Base-by-base conservation (phyloP, 2,329 filamentous ascomycete species). In the Coniella lustricola region DNA sequence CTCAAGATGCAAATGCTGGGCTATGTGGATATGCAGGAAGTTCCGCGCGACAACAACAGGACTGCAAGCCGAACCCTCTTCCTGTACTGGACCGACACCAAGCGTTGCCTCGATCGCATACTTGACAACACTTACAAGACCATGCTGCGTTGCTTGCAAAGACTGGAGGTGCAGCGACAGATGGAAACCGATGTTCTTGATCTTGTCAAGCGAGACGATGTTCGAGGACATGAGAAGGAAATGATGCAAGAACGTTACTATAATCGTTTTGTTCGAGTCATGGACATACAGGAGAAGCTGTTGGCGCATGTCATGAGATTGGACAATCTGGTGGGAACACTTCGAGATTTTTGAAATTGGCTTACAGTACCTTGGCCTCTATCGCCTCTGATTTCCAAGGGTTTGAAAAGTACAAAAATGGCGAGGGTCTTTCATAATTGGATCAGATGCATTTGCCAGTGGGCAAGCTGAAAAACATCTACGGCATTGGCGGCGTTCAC, bases 11-110 rank as follows among this genome's bases (percentile, higher is more conserved):
- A 95, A 57, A 83, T 89, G 64, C 82, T 82, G 16, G 91, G 93
- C 2, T 84, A 93, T 52, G 81, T 95, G 12, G 89, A 97, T 56
- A 81, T 95, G 5, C 93, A 98, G 64, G 93, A 98, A 69, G 85
- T 98, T 1, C 93, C 93, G 1, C 87, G 87, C 56, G 91, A 97
- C 60, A 85, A 85, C 55, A 84, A 83, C 53, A 84, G 90, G 31
- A 79, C 86, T 58, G 87, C 90, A 1, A 87, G 84, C 54, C 82
- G 89, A 45, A 95, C 90, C 0, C 77, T 95, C 20, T 97, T 90
- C 64, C 79, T 97, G 48, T 96, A 90, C 84, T 95, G 82, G 72
- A 95, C 89, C 65, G 90, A 97, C 62, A 72, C 78, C 10, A 81
- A 89, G 39, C 79, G 86, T 40, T 84, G 85, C 7, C 73, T 83